A percentile compares a stretch with the other conserved stretches of the same genome.
phyloP scores from a whole-genome alignment of 306 rosid species.

The Parietaria judaica region DNA sequence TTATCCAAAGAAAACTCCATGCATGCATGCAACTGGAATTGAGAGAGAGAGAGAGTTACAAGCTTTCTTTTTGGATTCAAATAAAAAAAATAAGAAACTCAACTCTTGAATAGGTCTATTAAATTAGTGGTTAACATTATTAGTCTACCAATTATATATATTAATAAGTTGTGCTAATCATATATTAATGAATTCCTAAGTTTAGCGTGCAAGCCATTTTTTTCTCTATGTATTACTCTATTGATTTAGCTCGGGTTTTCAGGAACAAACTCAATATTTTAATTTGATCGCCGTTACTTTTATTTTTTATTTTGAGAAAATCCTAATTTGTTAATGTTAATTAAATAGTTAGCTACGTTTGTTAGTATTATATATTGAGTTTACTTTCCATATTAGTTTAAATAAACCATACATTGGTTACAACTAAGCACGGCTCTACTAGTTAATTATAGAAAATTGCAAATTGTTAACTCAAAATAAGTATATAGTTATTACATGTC shows the following conservation, averaged over 20 bases:
- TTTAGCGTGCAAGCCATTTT: slow-evolving; percentile 1
- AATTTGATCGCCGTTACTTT: not conserved
- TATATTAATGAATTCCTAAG: not conserved
- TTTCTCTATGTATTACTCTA: not conserved
- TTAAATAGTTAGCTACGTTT: not conserved
- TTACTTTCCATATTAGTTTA: not conserved
- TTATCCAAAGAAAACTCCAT: not conserved
- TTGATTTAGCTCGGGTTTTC: not conserved
- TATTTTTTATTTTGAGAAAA: no score
- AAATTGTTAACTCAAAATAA: no score
- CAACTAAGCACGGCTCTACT: no score
- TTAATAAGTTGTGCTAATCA: not conserved
- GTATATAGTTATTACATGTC: no score
- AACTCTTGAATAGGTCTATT: not conserved
- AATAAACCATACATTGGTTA: no score
- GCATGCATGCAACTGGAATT: not conserved
- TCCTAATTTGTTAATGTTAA: not conserved
- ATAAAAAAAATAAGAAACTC: not conserved
- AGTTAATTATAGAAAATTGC: no score
- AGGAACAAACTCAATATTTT: no score
- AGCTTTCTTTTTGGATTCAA: not conserved
- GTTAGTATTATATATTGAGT: not conserved
- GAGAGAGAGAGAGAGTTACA: not conserved
- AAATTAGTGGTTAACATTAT: not conserved
- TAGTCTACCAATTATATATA: not conserved